A percentile compares a stretch with the other conserved stretches of the same genome.
phyloP scores from a whole-genome alignment of 2,329 filamentous ascomycete genomes.

The Paraconiothyrium brasiliense region DNA sequence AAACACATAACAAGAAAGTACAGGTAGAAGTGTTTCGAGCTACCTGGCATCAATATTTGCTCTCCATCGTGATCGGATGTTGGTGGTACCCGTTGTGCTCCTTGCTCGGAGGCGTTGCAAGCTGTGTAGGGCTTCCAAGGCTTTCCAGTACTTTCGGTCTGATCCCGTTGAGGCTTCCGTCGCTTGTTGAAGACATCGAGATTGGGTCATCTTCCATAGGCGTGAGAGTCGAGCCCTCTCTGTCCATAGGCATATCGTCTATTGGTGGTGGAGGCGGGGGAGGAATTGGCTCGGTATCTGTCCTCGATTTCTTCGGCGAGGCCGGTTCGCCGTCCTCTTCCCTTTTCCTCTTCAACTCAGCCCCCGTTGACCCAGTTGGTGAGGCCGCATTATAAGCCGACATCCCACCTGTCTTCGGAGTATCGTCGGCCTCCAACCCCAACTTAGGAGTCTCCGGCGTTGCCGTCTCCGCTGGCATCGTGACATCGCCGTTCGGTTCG shows the following conservation, averaged over 20 bases:
- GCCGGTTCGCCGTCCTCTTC: conserved; percentile 40
- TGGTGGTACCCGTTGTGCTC: conserved; percentile 26
- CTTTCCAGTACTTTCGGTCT: conserved; percentile 30
- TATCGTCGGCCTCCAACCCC: conserved; percentile 23
- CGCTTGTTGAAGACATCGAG: conserved; percentile 14
- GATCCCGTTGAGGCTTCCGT: conserved; percentile 10
- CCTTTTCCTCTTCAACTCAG: conserved; percentile 50
- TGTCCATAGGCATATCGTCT: conserved; percentile 39
- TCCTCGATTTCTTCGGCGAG: conserved; percentile 46
- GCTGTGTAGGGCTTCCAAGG: conserved; percentile 51
- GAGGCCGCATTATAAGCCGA: conserved; percentile 29
- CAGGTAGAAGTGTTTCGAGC: conserved; percentile 2
- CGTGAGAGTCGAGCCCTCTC: conserved; percentile 34
- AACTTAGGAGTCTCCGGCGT: conserved; percentile 32
- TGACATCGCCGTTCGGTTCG: conserved; percentile 27
- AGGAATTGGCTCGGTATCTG: conserved; percentile 47
- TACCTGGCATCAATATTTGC: not conserved
- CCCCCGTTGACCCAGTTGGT: conserved; percentile 33
- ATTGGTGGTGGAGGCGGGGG: conserved; percentile 52
- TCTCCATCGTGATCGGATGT: not conserved
- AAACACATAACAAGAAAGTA: conserved; percentile 13
- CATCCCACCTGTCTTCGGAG: conserved; percentile 30
- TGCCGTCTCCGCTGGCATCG: conserved; percentile 21
- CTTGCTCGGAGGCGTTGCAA: conserved; percentile 55
- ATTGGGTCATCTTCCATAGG: conserved; percentile 36